These are phyloP conservation scores for Extremus antarcticus DNA, from an alignment of 495 filamentous ascomycete species.

Conservation along the genomic window DNA sequence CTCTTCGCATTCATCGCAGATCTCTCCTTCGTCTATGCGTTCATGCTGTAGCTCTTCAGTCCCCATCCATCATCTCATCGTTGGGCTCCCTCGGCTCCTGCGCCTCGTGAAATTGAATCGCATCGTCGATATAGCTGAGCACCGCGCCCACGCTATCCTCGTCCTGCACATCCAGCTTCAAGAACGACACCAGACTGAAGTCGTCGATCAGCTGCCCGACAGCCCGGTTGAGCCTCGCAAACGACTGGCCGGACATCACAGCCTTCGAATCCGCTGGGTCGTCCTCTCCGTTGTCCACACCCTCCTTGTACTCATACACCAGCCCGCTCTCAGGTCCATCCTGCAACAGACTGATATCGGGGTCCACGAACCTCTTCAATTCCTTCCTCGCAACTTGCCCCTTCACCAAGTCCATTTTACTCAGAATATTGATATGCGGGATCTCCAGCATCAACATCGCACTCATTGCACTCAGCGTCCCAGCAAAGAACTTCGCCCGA, in stretches of 20 bases:
- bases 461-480: slow-evolving; percentile 90
- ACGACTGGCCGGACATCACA: slow-evolving; percentile 68
- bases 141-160: slow-evolving; percentile 87
- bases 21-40: too few species aligned
- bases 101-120: slow-evolving; percentile 89
- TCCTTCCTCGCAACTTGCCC: slow-evolving; percentile 72
- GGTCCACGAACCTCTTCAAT: slow-evolving; percentile 74
- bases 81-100: slow-evolving; percentile 84
- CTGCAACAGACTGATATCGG: slow-evolving; percentile 66
- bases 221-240: slow-evolving; percentile 67
- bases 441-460: slow-evolving; percentile 98
- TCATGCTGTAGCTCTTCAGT: too few species aligned
- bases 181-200: slow-evolving; percentile 94
- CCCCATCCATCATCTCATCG: slow-evolving; percentile 52
- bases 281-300: slow-evolving; percentile 20
- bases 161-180: slow-evolving; percentile 79
- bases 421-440: slow-evolving; percentile 87
- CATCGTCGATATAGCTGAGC: slow-evolving; percentile 95
- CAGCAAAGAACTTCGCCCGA: slow-evolving; percentile 92
- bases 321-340: slow-evolving; percentile 42
- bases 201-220: slow-evolving; percentile 86
- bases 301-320: slow-evolving; percentile 29
- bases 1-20: too few species aligned
- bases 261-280: slow-evolving; percentile 51
- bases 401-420: slow-evolving; percentile 93